Conservation (phyloP, 1,139 yeast genomes). For the Kluyveromyces marxianus region DNA sequence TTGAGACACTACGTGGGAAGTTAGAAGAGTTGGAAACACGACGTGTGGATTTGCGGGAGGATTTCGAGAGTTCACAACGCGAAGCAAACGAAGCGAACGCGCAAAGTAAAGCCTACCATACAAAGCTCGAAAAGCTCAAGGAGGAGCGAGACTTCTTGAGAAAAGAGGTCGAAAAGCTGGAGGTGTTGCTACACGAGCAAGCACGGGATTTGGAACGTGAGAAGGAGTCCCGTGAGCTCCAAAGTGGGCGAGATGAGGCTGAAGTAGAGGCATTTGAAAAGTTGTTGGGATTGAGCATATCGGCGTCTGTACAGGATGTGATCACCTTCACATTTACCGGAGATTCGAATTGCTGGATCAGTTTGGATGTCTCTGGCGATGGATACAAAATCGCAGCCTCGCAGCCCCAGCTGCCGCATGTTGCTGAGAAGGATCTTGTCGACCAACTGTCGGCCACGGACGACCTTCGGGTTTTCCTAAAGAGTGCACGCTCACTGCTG, state of each 20-base stretch:
- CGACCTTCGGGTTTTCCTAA: conserved; percentile 15
- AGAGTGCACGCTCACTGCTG: conserved; percentile 11
- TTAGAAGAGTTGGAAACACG: conserved; percentile 32
- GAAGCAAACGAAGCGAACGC: conserved; percentile 12
- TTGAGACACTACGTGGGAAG: conserved; percentile 18
- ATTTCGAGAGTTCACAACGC: conserved; percentile 10
- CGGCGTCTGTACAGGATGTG: conserved; percentile 18
- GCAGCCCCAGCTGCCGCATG: conserved; percentile 13
- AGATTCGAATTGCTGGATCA: conserved; percentile 12
- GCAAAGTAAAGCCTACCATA: conserved; percentile 16
- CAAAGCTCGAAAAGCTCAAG: conserved; percentile 16
- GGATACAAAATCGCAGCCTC: conserved; percentile 15
- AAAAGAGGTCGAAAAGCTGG: conserved; percentile 16
- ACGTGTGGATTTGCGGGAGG: conserved; percentile 10
- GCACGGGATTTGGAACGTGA: conserved; percentile 21
- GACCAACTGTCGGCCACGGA: conserved; percentile 11
- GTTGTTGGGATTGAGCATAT: conserved; percentile 22
- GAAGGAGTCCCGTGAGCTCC: conserved; percentile 19
- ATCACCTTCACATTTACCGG: conserved; percentile 19
- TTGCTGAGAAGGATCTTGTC: conserved; percentile 6
- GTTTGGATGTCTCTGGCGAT: conserved; percentile 18
- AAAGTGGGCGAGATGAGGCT: conserved; percentile 18
- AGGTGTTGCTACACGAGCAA: conserved; percentile 16
- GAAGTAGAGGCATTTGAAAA: conserved; percentile 24
- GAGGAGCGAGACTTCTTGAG: conserved; percentile 13